Base-by-base conservation (phyloP, 192 early-diverging fungal species). In the Allomyces arbusculus region DNA sequence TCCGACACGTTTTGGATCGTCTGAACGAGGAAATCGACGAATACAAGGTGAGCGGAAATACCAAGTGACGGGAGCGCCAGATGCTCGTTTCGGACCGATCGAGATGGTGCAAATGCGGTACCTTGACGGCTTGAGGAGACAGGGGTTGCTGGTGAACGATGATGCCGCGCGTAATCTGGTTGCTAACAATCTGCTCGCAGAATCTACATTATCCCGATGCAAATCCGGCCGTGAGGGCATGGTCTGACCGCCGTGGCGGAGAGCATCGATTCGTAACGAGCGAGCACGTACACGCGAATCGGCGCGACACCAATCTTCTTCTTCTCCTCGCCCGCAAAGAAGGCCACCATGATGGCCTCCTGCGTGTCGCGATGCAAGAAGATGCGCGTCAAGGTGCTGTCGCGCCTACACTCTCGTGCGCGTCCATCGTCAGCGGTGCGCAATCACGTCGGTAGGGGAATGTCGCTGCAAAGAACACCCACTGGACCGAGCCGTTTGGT, bases 101-200 rank as follows among this genome's bases (percentile, higher is more conserved):
- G 43, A 70, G 71, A 44, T 74, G 67, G 64, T 77, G 62, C 62
- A 74, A 67, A 50, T 72, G 72, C 28, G 74, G 76, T 33, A 84
- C 79, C 80, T 92, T 92, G 68, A 87, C 83, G 9, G 95, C 90
- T 9, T 83, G 82, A 23, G 94, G 79, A 7, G 92, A 92, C 73
- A 95, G 79, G 16, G 73, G 84, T 24, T 91, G 83, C 65, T 84
- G 82, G 70, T 86, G 95, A n/a, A 99, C 78, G 24, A 95, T 79
- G 64, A 99, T 89, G 26, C 86, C 89, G 64, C 87, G 86, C 68
- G 80, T 77, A 45, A 95, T 86, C 19, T 79, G 80, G 73, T 94
- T 86, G 50, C 83, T 80, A 9, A 85, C 78, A 93, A 99, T 99
- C 63, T 84, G 76, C 71, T 86, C 85, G 66, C 78, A 80, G 66